Conservation (phyloP, 192 early-diverging fungal species). For the Coemansia sp. region DNA sequence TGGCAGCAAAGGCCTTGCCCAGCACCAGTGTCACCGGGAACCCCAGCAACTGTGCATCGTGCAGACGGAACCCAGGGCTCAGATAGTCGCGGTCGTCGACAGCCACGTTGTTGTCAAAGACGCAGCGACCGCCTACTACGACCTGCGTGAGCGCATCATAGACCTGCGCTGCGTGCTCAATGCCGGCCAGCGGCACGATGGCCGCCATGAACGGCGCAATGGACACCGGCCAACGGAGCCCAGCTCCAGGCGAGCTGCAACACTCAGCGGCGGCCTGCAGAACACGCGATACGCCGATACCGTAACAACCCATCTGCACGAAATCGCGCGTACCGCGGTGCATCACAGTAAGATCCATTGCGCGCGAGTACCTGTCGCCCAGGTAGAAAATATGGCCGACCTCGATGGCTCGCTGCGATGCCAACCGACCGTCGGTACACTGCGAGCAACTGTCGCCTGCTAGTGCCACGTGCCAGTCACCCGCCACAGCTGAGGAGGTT, state of each 20-base stretch:
- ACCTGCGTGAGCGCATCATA: conserved; percentile 9
- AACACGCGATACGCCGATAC: conserved; percentile 82
- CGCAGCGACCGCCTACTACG: not conserved
- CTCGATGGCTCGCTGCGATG: conserved; percentile 63
- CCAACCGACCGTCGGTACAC: conserved; percentile 21
- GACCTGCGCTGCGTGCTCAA: conserved; percentile 11
- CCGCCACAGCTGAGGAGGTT: not conserved
- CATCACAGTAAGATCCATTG: conserved; percentile 62
- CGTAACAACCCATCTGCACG: conserved; percentile 90
- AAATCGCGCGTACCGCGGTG: conserved; percentile 38
- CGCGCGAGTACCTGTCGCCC: conserved; percentile 82
- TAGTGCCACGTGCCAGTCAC: conserved; percentile 44
- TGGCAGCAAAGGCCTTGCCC: conserved; percentile 59
- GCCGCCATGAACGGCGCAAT: conserved; percentile 77
- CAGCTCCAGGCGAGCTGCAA: conserved; percentile 38
- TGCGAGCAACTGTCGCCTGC: conserved; percentile 31
- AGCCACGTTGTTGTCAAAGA: conserved; percentile 57
- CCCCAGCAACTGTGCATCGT: conserved; percentile 80
- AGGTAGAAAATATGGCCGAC: conserved; percentile 89
- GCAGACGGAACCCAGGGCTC: conserved; percentile 76
- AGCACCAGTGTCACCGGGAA: conserved; percentile 76
- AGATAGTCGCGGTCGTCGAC: conserved; percentile 70
- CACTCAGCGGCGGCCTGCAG: conserved; percentile 79
- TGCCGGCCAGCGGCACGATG: conserved; percentile 59
- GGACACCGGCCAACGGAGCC: conserved; percentile 74